These are phyloP conservation scores for Neophaeococcomyces mojaviensis DNA, from an alignment of 2,329 filamentous ascomycete genomes.

Conservation along the genomic window DNA sequence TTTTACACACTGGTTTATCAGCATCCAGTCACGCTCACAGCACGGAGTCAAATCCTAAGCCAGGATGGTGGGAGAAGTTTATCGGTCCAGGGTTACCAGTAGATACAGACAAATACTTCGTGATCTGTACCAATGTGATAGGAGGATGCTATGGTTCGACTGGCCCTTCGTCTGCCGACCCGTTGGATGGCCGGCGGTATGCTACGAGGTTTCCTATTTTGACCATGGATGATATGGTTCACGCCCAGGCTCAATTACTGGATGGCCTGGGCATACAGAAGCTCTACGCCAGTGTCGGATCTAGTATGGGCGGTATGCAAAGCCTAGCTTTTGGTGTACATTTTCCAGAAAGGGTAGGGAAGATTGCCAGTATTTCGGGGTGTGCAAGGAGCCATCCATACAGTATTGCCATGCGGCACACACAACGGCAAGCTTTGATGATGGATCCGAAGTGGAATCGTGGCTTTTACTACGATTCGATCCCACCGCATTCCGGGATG, in stretches of 20 bases:
- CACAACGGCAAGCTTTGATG: constrained; percentile 95
- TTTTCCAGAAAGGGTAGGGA: constrained; percentile 72
- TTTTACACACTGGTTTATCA: constrained; percentile 87
- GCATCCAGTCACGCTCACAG: constrained; percentile 97
- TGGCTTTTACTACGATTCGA: constrained; percentile 78
- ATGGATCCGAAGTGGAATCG: constrained; percentile 97
- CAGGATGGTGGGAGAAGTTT: constrained; percentile 98
- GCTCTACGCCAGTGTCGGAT: constrained; percentile 86
- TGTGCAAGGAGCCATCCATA: constrained; percentile 94
- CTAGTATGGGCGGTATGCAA: constrained; percentile 98
- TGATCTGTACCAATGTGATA: constrained; percentile 95
- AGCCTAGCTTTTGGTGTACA: constrained; percentile 78
- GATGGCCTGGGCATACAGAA: constrained; percentile 68
- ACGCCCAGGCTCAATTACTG: constrained; percentile 84
- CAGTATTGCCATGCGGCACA: constrained; percentile 97
- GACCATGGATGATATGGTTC: constrained; percentile 95
- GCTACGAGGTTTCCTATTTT: constrained; percentile 92
- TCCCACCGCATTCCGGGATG: constrained; percentile 94
- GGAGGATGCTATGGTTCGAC: constrained; percentile 95
- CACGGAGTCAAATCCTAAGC: constrained; percentile 74
- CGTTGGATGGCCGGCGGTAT: constrained; percentile 78
- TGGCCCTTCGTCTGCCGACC: constrained; percentile 79
- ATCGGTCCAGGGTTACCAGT: constrained; percentile 80
- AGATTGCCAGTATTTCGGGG: constrained; percentile 82
- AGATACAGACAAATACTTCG: constrained; percentile 83